These are phyloP conservation scores for Spathaspora sp. DNA, from an alignment of 805 yeast species.

Conservation along the genomic window DNA sequence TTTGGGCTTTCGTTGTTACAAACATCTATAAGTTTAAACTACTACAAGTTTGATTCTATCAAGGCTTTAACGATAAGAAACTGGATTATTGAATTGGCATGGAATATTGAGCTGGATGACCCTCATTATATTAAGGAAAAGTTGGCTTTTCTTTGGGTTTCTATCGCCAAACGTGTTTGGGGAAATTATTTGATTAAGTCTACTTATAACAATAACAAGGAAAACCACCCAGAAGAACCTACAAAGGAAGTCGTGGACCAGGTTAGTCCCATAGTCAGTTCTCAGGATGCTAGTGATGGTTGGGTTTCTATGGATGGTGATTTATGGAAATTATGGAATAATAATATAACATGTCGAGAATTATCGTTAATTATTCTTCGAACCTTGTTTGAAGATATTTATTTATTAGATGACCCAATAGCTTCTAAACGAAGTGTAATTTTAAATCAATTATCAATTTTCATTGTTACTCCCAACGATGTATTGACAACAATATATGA, in stretches of 20 bases:
- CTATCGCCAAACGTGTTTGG: conserved; percentile 88
- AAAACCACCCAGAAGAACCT: neutral
- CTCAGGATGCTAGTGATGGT: conserved; percentile 55
- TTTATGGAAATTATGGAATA: conserved; percentile 71
- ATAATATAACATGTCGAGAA: conserved; percentile 62
- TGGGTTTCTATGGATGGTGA: conserved; percentile 89
- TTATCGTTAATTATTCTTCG: conserved; percentile 73
- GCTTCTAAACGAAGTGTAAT: conserved; percentile 78
- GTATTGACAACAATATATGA: conserved; percentile 63
- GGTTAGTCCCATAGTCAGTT: conserved; percentile 12
- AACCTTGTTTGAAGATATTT: conserved; percentile 89
- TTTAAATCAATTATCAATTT: conserved; percentile 78
- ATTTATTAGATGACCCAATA: conserved; percentile 85
- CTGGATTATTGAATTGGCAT: conserved; percentile 82
- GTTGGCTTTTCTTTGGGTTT: conserved; percentile 86
- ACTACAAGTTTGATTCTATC: conserved; percentile 49
- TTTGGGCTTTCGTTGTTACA: conserved; percentile 83
- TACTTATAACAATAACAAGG: conserved; percentile 2
- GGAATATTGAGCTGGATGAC: conserved; percentile 55
- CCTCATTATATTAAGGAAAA: conserved; percentile 91
- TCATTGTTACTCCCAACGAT: conserved; percentile 70
- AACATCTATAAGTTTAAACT: conserved; percentile 59
- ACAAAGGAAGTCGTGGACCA: no score
- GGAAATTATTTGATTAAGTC: conserved; percentile 58
- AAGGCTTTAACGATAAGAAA: conserved; percentile 67